Base-by-base conservation (phyloP, 2,329 filamentous ascomycete genomes). In the Coniochaeta sp. region DNA sequence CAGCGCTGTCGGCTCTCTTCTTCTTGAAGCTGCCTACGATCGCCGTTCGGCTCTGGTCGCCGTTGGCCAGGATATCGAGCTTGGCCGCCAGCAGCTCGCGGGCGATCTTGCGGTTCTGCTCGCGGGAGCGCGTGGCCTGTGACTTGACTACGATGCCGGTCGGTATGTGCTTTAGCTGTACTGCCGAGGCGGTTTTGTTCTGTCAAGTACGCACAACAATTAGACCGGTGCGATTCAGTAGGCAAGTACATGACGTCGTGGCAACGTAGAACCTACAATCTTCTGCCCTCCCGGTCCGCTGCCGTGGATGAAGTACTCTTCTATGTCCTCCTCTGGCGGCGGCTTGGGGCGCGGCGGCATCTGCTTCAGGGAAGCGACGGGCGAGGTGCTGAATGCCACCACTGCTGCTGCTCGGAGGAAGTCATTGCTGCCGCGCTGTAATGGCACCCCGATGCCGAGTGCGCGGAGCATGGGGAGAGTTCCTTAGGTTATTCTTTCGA, bases 161-260 rank as follows among this genome's bases (percentile, higher is more conserved):
- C 6, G 93, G 91, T 17, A 89, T 77, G 73, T 99, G 95, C 66
- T 89, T 95, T 38, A 99, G 81, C 72, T 99, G 95, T 2, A 97
- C 93, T 40, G 93, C 93, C 0, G 91, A 97, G 65, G 88, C 92
- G 28, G 95, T 99, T 85, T 99, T 99, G 77, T 99, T 99, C 89
- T 88, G 62, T 47, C 30, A 40, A 28, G n/a, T 24, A 14, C 24
- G 26, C 47, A 6, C 24, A 38, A 47, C 47, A 26, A 56, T 36
- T 26, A 55, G 47, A 60, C 38, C 36, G 44, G n/a, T n/a, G n/a
- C n/a, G 52, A 61, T 16, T 42, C 47, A n/a, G 42, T 57, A 34
- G 19, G 34, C 14, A 17, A 32, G 30, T 14, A 19, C 28, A 36
- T 28, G 1, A 22, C 26, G 28, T 28, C 16, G 32, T 16, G 12